Evolutionary conservation across 768 basidiomycete species (phyloP), one percentile per base, ranked within the genome.

Genomic region (Lyophyllum shimeji): DNA sequence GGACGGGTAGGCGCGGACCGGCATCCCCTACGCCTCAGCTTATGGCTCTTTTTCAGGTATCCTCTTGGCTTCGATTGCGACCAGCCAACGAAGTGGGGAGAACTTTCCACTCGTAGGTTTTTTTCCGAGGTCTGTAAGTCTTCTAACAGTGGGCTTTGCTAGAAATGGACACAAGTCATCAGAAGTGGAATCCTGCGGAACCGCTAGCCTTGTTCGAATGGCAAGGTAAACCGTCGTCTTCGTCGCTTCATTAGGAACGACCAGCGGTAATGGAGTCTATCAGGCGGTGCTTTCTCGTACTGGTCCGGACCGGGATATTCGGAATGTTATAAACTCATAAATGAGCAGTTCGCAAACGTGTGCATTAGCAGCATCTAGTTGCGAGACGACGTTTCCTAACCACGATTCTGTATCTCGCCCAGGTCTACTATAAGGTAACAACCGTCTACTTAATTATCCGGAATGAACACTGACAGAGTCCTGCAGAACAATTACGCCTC

Each of bases 61-160:
- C 85, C 85, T 1, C 82, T 87, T 64, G 72, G 74, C 3, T 88
- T 87, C 62, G 84, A 88, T 61, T 88, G 86, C 63, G 81, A 83
- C 23, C 75, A 82, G 55, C 85, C 87, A 9, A 66, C 67, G 3
- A 63, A 63, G 8, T 89, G 86, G 86, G 73, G 63, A 7, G 79
- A 74, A 51, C 59, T 74, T 7, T 67, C 70, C 3, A 72, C 69
- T 5, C 65, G 72, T 72, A 46, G 37, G 72, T 62, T 46, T 3
- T 42, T 15, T 17, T 50, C 25, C 23, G 24, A 27, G 50, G 23
- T 20, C 31, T n/a, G 8, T 9, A 45, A 52, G 7, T 24, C 34
- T 25, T 43, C n/a, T 52, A 27, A 24, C 57, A n/a, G 15, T 33
- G 2, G 17, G 13, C 7, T 7, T 23, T 20, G 3, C 45, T 29